Conservation (phyloP, 768 basidiomycete species). For the Leccinum incarnatum region DNA sequence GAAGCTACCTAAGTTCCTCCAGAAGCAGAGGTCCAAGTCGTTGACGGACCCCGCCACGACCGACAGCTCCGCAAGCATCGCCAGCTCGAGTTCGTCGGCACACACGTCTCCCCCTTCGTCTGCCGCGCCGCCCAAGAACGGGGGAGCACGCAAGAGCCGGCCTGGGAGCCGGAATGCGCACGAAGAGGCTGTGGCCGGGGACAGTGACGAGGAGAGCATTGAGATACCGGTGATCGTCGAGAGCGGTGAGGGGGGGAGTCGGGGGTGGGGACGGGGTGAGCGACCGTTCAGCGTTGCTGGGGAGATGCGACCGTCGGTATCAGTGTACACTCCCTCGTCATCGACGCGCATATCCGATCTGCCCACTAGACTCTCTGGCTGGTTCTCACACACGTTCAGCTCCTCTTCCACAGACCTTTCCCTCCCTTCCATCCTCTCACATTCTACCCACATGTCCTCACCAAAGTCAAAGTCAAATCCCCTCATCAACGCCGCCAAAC, state of each 20-base stretch:
- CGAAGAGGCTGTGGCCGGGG: conserved; percentile 27
- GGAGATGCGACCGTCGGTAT: conserved; percentile 42
- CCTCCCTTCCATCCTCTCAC: conserved; percentile 56
- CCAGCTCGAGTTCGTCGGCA: conserved; percentile 42
- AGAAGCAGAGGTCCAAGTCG: conserved; percentile 58
- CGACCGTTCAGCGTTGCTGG: conserved; percentile 49
- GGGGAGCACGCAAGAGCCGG: conserved; percentile 32
- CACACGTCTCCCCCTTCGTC: conserved; percentile 29
- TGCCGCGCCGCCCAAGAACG: conserved; percentile 27
- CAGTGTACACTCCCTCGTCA: conserved; percentile 47
- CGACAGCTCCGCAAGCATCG: conserved; percentile 35
- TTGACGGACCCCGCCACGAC: conserved; percentile 38
- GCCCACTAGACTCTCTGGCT: conserved; percentile 72
- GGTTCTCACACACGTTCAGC: conserved; percentile 78
- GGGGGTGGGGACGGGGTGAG: conserved; percentile 54
- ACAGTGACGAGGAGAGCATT: conserved; percentile 33
- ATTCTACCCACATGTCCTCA: conserved; percentile 36
- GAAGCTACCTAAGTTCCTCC: conserved; percentile 66
- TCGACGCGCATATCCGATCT: conserved; percentile 60
- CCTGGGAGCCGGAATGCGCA: conserved; percentile 30
- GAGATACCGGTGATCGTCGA: conserved; percentile 70
- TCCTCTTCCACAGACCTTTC: conserved; percentile 70
- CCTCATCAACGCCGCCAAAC: conserved; percentile 65
- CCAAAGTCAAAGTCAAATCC: conserved; percentile 49
- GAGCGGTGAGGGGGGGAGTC: conserved; percentile 45